Evolutionary conservation across 2,329 filamentous ascomycete species (phyloP), one percentile per base, ranked within the genome.

Genomic region (Fusarium denticulatum): DNA sequence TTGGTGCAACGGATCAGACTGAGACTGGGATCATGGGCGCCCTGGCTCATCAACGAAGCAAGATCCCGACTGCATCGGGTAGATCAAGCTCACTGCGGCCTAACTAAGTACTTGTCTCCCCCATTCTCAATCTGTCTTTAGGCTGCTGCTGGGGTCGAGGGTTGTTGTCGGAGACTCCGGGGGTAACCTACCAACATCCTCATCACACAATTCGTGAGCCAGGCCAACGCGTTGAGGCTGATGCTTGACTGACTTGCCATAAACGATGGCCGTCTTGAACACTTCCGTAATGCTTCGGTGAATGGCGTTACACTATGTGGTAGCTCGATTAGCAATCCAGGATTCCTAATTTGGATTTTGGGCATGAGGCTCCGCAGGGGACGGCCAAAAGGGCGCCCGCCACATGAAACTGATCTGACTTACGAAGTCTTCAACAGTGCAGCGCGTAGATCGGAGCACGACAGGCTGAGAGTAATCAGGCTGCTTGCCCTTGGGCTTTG

Each of bases 171-270:
- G 71, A 43, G 43, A 45, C 47, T 53, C 49, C 46, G 57, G 64
- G 65, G 36, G 61, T 40, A 58, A 87, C 92, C 86, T 88, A 96
- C 94, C 94, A 84, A 99, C 97, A 85, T 99, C 96, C 85, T 99
- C 96, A 82, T 99, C 96, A 65, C 91, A 94, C 79, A 99, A 88
- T 86, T 97, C 94, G 82, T 99, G 96, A 60, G 89, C 86, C 74
- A 99, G 88, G 56, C 96, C 96, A 72, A 98, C 96, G 79, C 95
- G 91, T 85, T 99, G 96, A 74, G 96, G 96, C 85, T 98, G 96
- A 86, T 99, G 96, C 88, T 98, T 98, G 77, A 98, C 96, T 63
- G 95, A 98, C 82, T 96, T 96, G 77, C 96, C 96, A 83, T 98
- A 99, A 46, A 99, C 96, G 80, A 99, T 92, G 61, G 96, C 96